phyloP scores from a whole-genome alignment of 768 basidiomycete species.

The Boletus vermiculosoides region DNA sequence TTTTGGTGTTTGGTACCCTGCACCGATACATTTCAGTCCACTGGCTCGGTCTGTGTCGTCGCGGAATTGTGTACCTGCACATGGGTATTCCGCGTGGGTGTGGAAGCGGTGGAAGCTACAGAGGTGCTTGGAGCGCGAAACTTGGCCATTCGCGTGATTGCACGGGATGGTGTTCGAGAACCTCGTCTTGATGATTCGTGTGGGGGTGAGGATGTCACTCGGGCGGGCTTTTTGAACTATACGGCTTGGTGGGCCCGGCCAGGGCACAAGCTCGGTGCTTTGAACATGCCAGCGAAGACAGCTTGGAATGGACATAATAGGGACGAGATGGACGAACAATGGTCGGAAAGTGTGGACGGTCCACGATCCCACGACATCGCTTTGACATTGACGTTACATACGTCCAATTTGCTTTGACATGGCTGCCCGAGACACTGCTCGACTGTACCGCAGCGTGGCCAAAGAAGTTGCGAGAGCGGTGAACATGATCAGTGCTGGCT shows the following conservation, averaged over 20 bases:
- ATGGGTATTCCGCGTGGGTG: neutral
- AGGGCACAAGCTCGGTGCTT: constrained; percentile 5
- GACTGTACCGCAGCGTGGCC: constrained; percentile 31
- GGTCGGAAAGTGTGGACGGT: constrained; percentile 4
- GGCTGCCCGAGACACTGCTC: constrained; percentile 14
- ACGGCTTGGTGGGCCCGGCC: neutral
- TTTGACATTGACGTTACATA: constrained; percentile 11
- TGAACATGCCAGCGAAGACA: constrained; percentile 9
- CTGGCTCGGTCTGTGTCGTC: neutral
- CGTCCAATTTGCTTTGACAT: constrained; percentile 23
- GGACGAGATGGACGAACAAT: constrained; percentile 23
- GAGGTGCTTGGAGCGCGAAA: constrained; percentile 24
- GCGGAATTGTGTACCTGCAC: constrained; percentile 9
- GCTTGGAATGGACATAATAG: constrained; percentile 9
- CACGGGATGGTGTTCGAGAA: neutral
- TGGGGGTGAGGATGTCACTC: neutral
- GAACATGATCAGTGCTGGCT: neutral
- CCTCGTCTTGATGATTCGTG: neutral
- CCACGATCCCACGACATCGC: constrained; percentile 14
- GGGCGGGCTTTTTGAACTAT: constrained; percentile 19
- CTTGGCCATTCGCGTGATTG: constrained; percentile 12
- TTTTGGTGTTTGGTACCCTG: constrained; percentile 9
- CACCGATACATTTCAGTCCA: neutral
- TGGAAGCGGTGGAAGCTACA: constrained; percentile 1
- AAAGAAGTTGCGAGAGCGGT: constrained; percentile 33